Evolutionary conservation across 768 basidiomycete species (phyloP), one percentile per base, ranked within the genome.

Genomic region (Neoboletus subvelutipes): DNA sequence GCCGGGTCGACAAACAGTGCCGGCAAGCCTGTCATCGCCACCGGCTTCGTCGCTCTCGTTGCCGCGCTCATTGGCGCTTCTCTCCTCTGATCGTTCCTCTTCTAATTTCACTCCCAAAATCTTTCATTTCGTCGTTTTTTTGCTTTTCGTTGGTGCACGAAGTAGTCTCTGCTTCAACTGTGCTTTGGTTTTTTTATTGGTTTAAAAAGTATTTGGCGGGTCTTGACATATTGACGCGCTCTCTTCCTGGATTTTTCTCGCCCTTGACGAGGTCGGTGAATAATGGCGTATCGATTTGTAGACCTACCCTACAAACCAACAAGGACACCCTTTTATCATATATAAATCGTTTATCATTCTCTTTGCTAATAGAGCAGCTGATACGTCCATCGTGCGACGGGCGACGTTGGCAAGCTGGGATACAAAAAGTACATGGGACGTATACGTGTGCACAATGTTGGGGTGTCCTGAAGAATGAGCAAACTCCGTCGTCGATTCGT

Each of bases 21-120:
- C n/a, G 62, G 51, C 54, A 73, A 59, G 40, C 57, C 65, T n/a
- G 57, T 55, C 24, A 49, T 71, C 11, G 47, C 71, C 8, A 64
- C 67, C 1, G 57, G 70, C 18, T 22, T 67, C 7, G 55, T 71
- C 17, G 71, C 57, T 3, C 29, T 65, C 24, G 59, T 54, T 26
- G 63, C 69, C 6, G 52, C 55, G 2, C 49, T 70, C n/a, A n/a
- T 71, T 7, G 61, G 69, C 17, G 61, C 59, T 42, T 40, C 60
- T 15, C 29, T 71, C 20, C 24, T 71, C 18, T 71, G 36, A 69
- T 55, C 50, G 12, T 11, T 17, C 2, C 15, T 5, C 29, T 41
- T 45, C 1, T n/a, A 4, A 22, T 22, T 40, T 22, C n/a, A 40
- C 2, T 39, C 11, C 24, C n/a, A 11, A 10, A 29, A 5, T 37